A percentile compares a stretch with the other conserved stretches of the same genome.
These are phyloP conservation scores for Sporobolomyces pararoseus DNA, from an alignment of 768 basidiomycete species.

Conservation along the genomic window DNA sequence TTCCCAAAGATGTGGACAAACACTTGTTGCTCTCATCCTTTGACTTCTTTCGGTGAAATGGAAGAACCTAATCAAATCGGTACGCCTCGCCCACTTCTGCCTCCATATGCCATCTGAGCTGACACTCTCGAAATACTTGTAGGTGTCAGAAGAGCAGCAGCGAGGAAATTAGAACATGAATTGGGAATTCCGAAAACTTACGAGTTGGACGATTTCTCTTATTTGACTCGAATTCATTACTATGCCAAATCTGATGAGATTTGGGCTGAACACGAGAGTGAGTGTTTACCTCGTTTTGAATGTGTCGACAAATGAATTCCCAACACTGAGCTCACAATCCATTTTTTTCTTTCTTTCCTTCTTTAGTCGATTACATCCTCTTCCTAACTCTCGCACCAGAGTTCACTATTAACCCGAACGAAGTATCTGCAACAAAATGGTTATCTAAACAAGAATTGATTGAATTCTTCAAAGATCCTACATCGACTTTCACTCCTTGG, in stretches of 20 bases:
- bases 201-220: conserved; percentile 80
- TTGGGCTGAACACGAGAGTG: conserved; percentile 99
- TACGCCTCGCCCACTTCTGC: conserved; percentile 7
- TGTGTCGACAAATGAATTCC: no score
- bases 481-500: conserved; percentile 93
- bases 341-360: background rate
- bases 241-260: conserved; percentile 84
- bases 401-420: conserved; percentile 76
- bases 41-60: conserved; percentile 68
- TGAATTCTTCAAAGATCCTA: conserved; percentile 79
- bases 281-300: conserved; percentile 36
- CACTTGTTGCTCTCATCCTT: conserved; percentile 95
- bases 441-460: conserved; percentile 86
- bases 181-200: conserved; percentile 79
- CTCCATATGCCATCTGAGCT: no score
- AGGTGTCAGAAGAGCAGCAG: conserved; percentile 85
- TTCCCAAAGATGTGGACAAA: conserved; percentile 99
- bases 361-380: conserved; percentile 92
- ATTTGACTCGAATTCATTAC: conserved; percentile 94
- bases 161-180: conserved; percentile 92
- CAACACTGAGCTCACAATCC: no score
- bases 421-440: conserved; percentile 85
- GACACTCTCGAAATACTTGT: no score
- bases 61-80: conserved; percentile 68
- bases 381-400: conserved; percentile 86